These are phyloP conservation scores for Diaporthe destruens DNA, from an alignment of 2,329 filamentous ascomycete species.

Conservation along the genomic window DNA sequence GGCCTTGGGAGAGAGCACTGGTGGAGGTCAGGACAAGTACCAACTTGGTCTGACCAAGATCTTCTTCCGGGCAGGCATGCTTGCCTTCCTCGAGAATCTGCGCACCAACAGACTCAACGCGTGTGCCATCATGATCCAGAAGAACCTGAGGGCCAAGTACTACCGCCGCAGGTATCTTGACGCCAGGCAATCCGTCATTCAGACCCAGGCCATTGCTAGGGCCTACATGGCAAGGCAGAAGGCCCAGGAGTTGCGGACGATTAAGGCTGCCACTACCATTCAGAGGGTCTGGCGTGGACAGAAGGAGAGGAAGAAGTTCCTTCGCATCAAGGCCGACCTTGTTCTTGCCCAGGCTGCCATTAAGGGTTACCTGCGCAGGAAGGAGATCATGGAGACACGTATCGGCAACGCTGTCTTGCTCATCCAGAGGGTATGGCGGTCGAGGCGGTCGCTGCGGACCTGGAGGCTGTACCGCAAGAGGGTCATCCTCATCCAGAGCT, in stretches of 20 bases:
- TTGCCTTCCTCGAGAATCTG: conserved; percentile 95
- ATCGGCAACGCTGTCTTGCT: conserved; percentile 90
- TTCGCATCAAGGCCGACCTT: conserved; percentile 83
- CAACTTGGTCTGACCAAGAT: conserved; percentile 98
- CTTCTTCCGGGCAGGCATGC: conserved; percentile 99
- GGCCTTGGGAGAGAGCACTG: conserved; percentile 83
- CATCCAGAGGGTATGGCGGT: conserved; percentile 92
- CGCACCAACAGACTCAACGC: conserved; percentile 91
- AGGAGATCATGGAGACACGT: conserved; percentile 92
- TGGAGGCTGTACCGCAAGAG: conserved; percentile 94
- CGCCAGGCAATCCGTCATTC: conserved; percentile 83
- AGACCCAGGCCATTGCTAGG: conserved; percentile 82
- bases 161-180: conserved; percentile 93
- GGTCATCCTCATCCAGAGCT: conserved; percentile 87
- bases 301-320: conserved; percentile 86
- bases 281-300: conserved; percentile 95
- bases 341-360: conserved; percentile 89
- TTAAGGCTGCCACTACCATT: conserved; percentile 92
- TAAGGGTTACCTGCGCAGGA: conserved; percentile 92
- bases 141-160: conserved; percentile 96
- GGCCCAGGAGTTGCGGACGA: conserved; percentile 83
- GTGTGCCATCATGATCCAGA: conserved; percentile 97
- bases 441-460: conserved; percentile 78
- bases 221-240: conserved; percentile 82
- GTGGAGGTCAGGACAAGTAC: conserved; percentile 88